Base-by-base conservation (phyloP, 768 basidiomycete species). In the Astraeus odoratus region DNA sequence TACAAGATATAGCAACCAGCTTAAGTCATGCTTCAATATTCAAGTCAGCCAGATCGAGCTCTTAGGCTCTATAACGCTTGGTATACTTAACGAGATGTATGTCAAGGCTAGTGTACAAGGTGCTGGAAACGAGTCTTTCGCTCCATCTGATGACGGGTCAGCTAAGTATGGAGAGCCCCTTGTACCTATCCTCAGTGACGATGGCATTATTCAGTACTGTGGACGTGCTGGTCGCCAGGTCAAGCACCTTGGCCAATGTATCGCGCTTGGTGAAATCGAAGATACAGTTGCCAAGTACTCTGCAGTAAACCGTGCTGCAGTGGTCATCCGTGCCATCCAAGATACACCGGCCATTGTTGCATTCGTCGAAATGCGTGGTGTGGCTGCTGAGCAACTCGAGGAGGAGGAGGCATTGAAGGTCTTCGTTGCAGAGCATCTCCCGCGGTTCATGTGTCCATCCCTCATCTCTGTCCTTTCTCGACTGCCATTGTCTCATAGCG, bases 181-280 rank as follows among this genome's bases (percentile, higher is more conserved):
- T 9, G 47, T 63, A 20, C 57, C 61, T 3, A 50, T 57, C 36
- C 53, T 63, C 20, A 63, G 63, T 27, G 57, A 63, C 1, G 60
- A 60, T 30, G 64, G 64, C 16, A 52, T 57, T n/a, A 47, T 65
- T 23, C 55, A 58, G 30, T 64, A 60, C 43, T 56, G 58, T 33
- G 65, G 64, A 30, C 62, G 65, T 22, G 52, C 53, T 13, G 65
- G 66, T 54, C 53, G 63, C 29, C 64, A 65, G 34, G 55, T 65
- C 44, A 65, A 65, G 47, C 52, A 66, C 45, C 58, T 58, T 6
- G 64, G 65, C 22, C 58, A 56, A 20, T 58, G 65, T 20, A 57
- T 65, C n/a, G 64, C 66, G 34, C 57, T 61, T 10, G 58, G 60
- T 12, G 64, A 65, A 46, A 55, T 65, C 13, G 64, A 65, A 51